These are phyloP conservation scores for Mycosphaerella sp. DNA, from an alignment of 2,329 filamentous ascomycete species.

Conservation along the genomic window DNA sequence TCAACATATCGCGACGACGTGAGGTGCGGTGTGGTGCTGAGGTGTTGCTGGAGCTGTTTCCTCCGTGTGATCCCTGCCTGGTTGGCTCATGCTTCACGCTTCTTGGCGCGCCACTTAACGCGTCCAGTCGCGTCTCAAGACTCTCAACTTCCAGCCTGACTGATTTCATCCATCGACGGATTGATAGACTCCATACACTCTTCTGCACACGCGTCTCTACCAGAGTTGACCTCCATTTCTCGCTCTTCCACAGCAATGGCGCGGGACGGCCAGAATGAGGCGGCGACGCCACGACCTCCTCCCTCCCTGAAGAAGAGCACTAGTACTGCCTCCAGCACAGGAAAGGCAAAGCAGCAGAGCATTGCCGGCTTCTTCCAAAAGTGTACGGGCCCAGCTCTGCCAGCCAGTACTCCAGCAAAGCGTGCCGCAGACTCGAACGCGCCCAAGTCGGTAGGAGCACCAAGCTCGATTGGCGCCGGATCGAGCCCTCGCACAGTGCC, in stretches of 20 bases:
- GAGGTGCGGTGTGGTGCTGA: neutral
- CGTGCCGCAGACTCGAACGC: slow-evolving; percentile 27
- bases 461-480: slow-evolving; percentile 14
- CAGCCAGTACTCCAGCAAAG: slow-evolving; percentile 37
- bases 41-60: neutral
- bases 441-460: slow-evolving; percentile 9
- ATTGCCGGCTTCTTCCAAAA: slow-evolving; percentile 77
- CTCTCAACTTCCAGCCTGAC: neutral
- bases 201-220: too few relatives aligned
- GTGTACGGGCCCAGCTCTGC: slow-evolving; percentile 40
- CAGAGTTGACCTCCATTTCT: neutral
- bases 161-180: neutral
- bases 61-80: too few relatives aligned
- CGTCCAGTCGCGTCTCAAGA: too few relatives aligned
- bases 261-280: slow-evolving; percentile 5
- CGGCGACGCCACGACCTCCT: slow-evolving; percentile 12
- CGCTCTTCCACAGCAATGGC: slow-evolving; percentile 10
- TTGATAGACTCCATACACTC: too few relatives aligned
- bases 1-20: neutral
- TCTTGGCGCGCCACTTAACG: too few relatives aligned
- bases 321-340: slow-evolving; percentile 34
- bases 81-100: too few relatives aligned
- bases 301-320: slow-evolving; percentile 40
- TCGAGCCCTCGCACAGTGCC: slow-evolving; percentile 21
- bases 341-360: slow-evolving; percentile 57